Base-by-base conservation (phyloP, 2,329 filamentous ascomycete genomes). In the Coniella lustricola region DNA sequence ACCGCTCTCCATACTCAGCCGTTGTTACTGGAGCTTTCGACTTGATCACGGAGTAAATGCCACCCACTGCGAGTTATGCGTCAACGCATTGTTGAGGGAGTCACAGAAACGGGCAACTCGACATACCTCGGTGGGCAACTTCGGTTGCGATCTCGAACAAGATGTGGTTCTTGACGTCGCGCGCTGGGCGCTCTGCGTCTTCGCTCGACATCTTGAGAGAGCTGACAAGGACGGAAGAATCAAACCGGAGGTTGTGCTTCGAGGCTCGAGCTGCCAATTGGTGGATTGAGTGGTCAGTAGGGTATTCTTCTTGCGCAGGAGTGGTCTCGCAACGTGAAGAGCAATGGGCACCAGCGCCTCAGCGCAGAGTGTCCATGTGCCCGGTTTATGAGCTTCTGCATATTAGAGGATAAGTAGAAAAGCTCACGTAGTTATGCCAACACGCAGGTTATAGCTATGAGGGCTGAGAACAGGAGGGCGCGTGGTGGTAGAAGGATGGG, bases 21-120 rank as follows among this genome's bases (percentile, higher is more conserved):
- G 91, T 96, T 37, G 93, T 97, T 54, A 97, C 93, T 44, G 93
- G 91, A 33, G 93, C 91, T 70, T 98, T 98, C 54, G 93, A 98
- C 71, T 98, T 98, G 70, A 98, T 84, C 57, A 98, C 93, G 14
- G 91, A 97, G 76, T 98, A 98, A 71, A 98, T 98, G 61, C 93
- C 93, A 63, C 93, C 93, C 54, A 98, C 93, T 94, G 49, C 14
- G 49, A 40, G 31, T 34, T 50, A 52, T 44, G 18, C 16, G 5
- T 14, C 36, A 16, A 35, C 62, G 49, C 67, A 59, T 51, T 29
- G 45, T 38, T 46, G 34, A 40, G 18, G 33, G 41, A 22, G 22
- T 13, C 29, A 17, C 25, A 21, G 29, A 12, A 3, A 31, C 3
- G 7, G 3, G 3, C 18, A 13, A 20, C 16, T 18, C 32, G 25